Conservation (phyloP, 768 basidiomycete genomes). For the Hypholoma fasciculare region DNA sequence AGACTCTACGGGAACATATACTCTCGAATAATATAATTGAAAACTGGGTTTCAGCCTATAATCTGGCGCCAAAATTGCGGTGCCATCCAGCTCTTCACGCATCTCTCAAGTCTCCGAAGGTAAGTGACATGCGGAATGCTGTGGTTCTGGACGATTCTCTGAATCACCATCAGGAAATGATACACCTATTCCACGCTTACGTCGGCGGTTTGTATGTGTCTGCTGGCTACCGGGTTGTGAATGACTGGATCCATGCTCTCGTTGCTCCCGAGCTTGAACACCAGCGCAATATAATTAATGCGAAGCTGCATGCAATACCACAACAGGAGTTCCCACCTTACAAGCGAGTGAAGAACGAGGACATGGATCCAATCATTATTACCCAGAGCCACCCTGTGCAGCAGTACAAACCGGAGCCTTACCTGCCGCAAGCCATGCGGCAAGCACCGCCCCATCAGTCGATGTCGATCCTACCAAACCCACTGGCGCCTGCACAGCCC, state of each 20-base stretch:
- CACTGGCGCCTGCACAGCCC: conserved; percentile 64
- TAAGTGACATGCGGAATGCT: conserved; percentile 23
- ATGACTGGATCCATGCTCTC: conserved; percentile 55
- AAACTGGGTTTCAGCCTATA: conserved; percentile 50
- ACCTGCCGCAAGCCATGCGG: conserved; percentile 22
- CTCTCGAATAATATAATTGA: conserved; percentile 45
- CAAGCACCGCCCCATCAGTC: conserved; percentile 10
- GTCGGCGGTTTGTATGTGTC: conserved; percentile 63
- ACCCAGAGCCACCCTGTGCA: conserved; percentile 23
- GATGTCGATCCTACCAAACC: conserved; percentile 39
- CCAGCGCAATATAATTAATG: conserved; percentile 8
- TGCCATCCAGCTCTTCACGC: conserved; percentile 39
- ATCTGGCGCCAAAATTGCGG: conserved; percentile 47
- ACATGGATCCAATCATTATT: conserved; percentile 22
- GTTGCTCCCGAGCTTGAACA: conserved; percentile 28
- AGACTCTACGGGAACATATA: conserved; percentile 32
- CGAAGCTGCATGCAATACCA: conserved; percentile 12
- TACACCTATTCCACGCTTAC: conserved; percentile 63
- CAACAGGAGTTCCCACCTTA: conserved; percentile 30
- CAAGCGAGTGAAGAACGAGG: conserved; percentile 44
- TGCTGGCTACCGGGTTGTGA: conserved; percentile 49
- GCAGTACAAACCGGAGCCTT: conserved; percentile 28
- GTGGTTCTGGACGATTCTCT: conserved; percentile 4
- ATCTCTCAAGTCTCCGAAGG: conserved; percentile 40
- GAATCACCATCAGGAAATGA: conserved; percentile 38